A percentile compares a stretch with the other conserved stretches of the same genome.
phyloP scores from a whole-genome alignment of 805 yeast genomes.

The Cyberlindnera misumaiensis region DNA sequence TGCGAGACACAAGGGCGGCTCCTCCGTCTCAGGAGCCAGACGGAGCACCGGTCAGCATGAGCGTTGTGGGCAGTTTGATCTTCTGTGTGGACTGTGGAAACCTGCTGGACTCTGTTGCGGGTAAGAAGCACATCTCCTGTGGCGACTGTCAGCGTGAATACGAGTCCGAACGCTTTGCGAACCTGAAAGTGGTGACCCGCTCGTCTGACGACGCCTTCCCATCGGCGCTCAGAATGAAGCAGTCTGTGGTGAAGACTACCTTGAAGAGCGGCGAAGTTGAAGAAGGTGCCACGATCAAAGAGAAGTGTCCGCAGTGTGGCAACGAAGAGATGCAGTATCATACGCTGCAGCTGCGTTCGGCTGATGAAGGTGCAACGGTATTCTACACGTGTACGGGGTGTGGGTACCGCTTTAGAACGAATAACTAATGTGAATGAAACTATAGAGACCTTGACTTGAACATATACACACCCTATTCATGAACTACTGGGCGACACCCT shows the following conservation, averaged over 20 bases:
- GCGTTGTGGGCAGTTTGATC: slow-evolving; percentile 91
- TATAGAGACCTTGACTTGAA: no score
- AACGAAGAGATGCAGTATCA: slow-evolving; percentile 98
- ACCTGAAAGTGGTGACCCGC: slow-evolving; percentile 78
- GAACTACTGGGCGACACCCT: background rate
- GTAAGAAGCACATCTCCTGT: slow-evolving; percentile 48
- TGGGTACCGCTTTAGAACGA: slow-evolving; percentile 90
- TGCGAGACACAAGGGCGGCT: no score
- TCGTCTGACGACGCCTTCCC: slow-evolving; percentile 95
- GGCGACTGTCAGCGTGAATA: slow-evolving; percentile 39
- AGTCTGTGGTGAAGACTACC: slow-evolving; percentile 85
- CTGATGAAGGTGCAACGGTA: slow-evolving; percentile 99
- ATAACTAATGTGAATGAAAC: slow-evolving; percentile 45
- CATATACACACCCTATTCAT: no score
- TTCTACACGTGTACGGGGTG: slow-evolving; percentile 94
- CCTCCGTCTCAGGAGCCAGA: no score
- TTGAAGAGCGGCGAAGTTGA: slow-evolving; percentile 71
- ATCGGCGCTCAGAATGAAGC: slow-evolving; percentile 68
- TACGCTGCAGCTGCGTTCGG: slow-evolving; percentile 92
- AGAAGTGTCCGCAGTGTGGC: slow-evolving; percentile 98
- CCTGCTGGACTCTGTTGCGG: slow-evolving; percentile 62
- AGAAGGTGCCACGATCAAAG: slow-evolving; percentile 96
- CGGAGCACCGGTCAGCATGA: no score
- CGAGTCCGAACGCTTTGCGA: slow-evolving; percentile 49
- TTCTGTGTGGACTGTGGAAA: slow-evolving; percentile 94